Evolutionary conservation across 2,329 filamentous ascomycete genomes (phyloP), one percentile per base, ranked within the genome.

Genomic region (Ceratocystis destructans): DNA sequence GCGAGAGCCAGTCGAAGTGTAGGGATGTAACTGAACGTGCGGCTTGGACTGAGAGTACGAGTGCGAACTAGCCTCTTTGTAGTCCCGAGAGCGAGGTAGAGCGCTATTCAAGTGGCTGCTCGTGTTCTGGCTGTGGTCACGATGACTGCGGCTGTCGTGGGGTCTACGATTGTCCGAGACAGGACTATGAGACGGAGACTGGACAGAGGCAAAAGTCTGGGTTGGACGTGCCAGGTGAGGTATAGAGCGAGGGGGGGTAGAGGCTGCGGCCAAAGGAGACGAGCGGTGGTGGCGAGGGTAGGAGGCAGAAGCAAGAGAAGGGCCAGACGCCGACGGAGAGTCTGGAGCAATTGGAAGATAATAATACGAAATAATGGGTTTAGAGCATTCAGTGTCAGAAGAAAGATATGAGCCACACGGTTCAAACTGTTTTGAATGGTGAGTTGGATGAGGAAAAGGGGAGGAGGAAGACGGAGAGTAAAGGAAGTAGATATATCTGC

Each of bases 381-480:
- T 12, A 59, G 53, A 7, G 46, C 61, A 63, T 7, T 28, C 44
- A 50, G 50, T 28, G 28, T 44, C 61, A 48, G 61, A 31, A 33
- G 22, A 48, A 28, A 48, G 44, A 50, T 20, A 63, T 5, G 20
- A 25, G 10, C 5, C 1, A 25, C 61, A 63, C 15, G 61, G 61
- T 25, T 50, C 46, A 20, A 63, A 63, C 31, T 44, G 28, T n/a
- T 17, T 10, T n/a, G 33, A 45, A 10, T 55, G 12, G 46, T 50
- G 10, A 10, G 44, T 20, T n/a, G 10, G 31, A 33, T 12, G 45
- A 50, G 62, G 20, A 31, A 44, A 64, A 12, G 31, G 6, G 22
- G 15, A 64, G 63, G 50, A 28, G 31, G 53, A 48, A 41, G 62
- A 41, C 25, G 53, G 50, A 33, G 61, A 46, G 37, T 33, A 64